Percentiles rank a stretch among this genome's conserved stretches.
These are phyloP conservation scores for Corynascus novoguineensis DNA, from an alignment of 495 filamentous ascomycete species.

Conservation along the genomic window DNA sequence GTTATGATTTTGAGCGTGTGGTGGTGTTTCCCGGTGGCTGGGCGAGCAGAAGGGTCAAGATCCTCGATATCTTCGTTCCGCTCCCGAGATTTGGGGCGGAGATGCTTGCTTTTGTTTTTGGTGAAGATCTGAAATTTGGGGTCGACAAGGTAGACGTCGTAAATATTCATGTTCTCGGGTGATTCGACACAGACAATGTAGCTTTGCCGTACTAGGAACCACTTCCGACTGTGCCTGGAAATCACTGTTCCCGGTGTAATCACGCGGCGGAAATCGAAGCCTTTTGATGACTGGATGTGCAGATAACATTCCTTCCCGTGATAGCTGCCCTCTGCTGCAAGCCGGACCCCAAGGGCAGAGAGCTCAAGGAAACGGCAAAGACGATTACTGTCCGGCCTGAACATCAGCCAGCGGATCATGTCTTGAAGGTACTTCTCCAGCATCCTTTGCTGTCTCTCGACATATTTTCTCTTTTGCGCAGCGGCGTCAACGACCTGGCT, in stretches of 20 bases:
- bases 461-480: conserved; percentile 43
- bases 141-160: conserved; percentile 95
- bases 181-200: conserved; percentile 98
- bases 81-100: conserved; percentile 53
- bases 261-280: conserved; percentile 79
- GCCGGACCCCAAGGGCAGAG: conserved; percentile 87
- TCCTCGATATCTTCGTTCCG: conserved; percentile 32
- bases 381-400: conserved; percentile 90
- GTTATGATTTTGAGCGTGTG: conserved; percentile 80
- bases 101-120: conserved; percentile 63
- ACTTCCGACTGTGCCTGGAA: conserved; percentile 81
- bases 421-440: conserved; percentile 90
- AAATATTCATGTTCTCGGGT: conserved; percentile 97
- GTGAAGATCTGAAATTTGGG: conserved; percentile 72
- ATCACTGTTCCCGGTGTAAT: conserved; percentile 70
- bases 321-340: conserved; percentile 92
- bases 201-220: conserved; percentile 96
- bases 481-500: conserved; percentile 24
- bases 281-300: conserved; percentile 84
- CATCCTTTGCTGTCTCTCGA: conserved; percentile 70
- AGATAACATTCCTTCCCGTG: conserved; percentile 97
- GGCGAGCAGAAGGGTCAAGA: conserved; percentile 50
- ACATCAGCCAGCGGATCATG: conserved; percentile 91
- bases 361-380: conserved; percentile 95
- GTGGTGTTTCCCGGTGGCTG: conserved; percentile 63